A percentile compares a stretch with the other conserved stretches of the same genome.
Evolutionary conservation across 768 basidiomycete genomes (phyloP).

Genomic region (Tylopilus sp.): DNA sequence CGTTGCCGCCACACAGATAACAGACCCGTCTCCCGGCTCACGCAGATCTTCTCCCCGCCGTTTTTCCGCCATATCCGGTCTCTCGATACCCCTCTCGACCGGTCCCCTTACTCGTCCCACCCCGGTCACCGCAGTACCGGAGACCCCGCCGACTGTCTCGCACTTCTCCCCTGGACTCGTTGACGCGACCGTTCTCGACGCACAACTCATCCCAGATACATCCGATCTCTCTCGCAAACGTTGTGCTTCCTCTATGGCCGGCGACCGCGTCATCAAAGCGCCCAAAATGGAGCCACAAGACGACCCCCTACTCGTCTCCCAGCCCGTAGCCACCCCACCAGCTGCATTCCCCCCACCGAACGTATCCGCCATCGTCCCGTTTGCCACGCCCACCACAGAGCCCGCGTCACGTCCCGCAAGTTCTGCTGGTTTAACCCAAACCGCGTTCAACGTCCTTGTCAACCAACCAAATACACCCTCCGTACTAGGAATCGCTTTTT

Average conservation of each 20-base stretch:
- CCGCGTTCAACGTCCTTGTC: constrained; percentile 19
- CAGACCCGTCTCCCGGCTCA: constrained; percentile 32
- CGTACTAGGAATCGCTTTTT: constrained; percentile 15
- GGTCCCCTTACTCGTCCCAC: constrained; percentile 25
- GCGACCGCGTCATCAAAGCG: constrained; percentile 44
- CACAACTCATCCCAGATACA: constrained; percentile 26
- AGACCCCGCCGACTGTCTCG: constrained; percentile 23
- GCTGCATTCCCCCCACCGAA: constrained; percentile 23
- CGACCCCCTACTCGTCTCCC: constrained; percentile 31
- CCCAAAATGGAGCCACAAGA: constrained; percentile 49
- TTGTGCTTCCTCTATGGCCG: constrained; percentile 45
- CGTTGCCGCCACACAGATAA: constrained; percentile 43
- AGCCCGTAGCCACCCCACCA: constrained; percentile 16
- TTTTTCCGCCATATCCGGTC: constrained; percentile 13
- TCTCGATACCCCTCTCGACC: constrained; percentile 40
- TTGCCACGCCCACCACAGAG: constrained; percentile 26
- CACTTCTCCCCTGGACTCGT: constrained; percentile 14
- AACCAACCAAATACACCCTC: constrained; percentile 11
- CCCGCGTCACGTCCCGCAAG: constrained; percentile 33
- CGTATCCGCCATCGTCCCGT: constrained; percentile 25
- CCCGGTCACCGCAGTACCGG: constrained; percentile 17
- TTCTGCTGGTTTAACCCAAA: constrained; percentile 26
- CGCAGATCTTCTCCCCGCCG: constrained; percentile 28
- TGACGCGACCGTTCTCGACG: constrained; percentile 21
- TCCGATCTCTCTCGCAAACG: constrained; percentile 48